Conservation (phyloP, 2,329 filamentous ascomycete species). For the Sporothrix brasiliensis region DNA sequence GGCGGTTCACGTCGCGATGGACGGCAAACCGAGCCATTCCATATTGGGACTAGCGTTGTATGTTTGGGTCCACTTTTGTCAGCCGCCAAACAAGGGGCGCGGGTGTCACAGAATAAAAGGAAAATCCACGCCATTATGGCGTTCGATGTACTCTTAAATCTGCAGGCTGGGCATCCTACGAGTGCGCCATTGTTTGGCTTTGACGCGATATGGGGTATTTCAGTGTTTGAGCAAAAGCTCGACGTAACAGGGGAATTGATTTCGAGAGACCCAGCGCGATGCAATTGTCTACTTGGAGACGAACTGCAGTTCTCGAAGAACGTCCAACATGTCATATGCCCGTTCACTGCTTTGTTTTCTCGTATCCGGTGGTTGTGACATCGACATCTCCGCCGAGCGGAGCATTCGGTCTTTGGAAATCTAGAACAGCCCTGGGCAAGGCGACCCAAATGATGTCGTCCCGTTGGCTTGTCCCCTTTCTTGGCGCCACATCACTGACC, state of each 20-base stretch:
- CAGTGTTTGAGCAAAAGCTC: background rate
- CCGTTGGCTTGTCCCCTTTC: background rate
- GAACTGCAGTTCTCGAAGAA: background rate
- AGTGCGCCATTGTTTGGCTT: background rate
- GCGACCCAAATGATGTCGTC: slow-evolving; percentile 16
- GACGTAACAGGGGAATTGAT: background rate
- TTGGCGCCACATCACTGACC: slow-evolving; percentile 3
- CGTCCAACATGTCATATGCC: background rate
- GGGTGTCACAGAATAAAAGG: slow-evolving; percentile 7
- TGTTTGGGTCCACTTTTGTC: slow-evolving; percentile 33
- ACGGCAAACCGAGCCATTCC: slow-evolving; percentile 26
- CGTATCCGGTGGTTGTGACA: background rate
- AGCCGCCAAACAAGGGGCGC: slow-evolving; percentile 33
- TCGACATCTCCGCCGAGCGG: background rate
- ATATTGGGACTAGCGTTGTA: slow-evolving; percentile 10
- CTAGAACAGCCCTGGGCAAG: background rate
- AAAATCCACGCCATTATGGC: background rate
- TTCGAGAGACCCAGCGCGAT: too few relatives aligned
- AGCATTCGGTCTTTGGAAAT: background rate
- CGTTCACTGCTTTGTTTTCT: background rate
- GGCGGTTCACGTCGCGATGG: slow-evolving; percentile 37
- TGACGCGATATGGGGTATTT: background rate
- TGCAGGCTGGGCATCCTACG: slow-evolving; percentile 9
- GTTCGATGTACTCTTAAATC: background rate
- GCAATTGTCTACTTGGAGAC: background rate